Conservation (phyloP, 2,329 filamentous ascomycete species). For the Gaeumannomyces tritici region DNA sequence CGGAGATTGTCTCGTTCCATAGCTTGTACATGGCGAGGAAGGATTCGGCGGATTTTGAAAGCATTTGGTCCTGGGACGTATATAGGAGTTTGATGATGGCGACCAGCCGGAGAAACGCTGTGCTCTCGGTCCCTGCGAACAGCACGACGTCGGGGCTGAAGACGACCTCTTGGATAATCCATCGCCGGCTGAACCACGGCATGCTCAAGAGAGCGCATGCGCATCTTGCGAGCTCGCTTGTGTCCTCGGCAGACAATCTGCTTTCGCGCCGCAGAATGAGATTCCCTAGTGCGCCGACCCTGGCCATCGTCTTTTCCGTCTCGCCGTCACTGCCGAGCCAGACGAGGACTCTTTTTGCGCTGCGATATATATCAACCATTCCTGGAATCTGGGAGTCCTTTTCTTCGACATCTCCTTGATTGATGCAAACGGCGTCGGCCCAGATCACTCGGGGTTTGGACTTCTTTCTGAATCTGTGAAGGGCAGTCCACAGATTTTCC, state of each 20-base stretch:
- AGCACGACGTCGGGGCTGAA: neutral
- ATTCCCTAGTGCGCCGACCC: neutral
- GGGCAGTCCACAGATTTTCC: neutral
- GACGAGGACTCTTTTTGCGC: constrained; percentile 5
- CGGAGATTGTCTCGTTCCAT: neutral
- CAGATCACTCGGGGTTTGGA: constrained; percentile 5
- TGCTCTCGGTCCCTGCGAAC: neutral
- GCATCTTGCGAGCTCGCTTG: neutral
- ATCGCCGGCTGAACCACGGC: constrained; percentile 4
- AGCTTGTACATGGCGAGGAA: neutral
- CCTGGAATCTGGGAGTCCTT: constrained; percentile 14
- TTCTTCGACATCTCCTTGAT: constrained; percentile 14
- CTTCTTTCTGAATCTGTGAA: neutral
- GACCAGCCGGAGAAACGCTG: neutral
- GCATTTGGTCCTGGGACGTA: neutral
- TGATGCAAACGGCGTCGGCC: constrained; percentile 18
- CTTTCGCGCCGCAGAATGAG: neutral
- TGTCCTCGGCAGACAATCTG: neutral
- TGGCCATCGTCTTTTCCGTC: neutral
- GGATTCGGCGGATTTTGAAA: neutral
- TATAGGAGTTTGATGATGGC: neutral
- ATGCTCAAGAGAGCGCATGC: neutral
- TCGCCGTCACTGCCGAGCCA: constrained; percentile 1
- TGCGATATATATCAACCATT: constrained; percentile 15
- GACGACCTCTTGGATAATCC: constrained; percentile 7